Evolutionary conservation across 164 flowering plant species (phyloP).

Genomic region (Aristolochia contorta): DNA sequence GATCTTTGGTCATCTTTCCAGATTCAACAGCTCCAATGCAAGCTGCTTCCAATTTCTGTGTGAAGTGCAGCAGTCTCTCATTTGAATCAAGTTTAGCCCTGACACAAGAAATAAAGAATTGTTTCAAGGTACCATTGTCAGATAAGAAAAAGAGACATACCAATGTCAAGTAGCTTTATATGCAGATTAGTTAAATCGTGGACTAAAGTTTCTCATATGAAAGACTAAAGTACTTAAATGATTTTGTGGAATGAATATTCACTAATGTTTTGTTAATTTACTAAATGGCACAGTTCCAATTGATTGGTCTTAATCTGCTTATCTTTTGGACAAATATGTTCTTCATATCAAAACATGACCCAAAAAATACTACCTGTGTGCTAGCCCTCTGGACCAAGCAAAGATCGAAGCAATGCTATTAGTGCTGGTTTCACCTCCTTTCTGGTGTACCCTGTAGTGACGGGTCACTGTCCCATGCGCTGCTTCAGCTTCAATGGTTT

Average conservation of each 20-base stretch:
- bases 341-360: too few relatives aligned
- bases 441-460: constrained; percentile 91
- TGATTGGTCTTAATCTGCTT: too few relatives aligned
- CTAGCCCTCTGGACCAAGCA: constrained; percentile 97
- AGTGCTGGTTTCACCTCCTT: constrained; percentile 98
- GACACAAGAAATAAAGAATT: not conserved
- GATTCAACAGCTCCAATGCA: constrained; percentile 77
- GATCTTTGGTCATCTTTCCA: constrained; percentile 97
- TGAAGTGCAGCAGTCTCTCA: constrained; percentile 49
- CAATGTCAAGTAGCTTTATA: not conserved
- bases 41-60: constrained; percentile 81
- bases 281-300: too few relatives aligned
- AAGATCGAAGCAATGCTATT: constrained; percentile 98
- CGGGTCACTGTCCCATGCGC: constrained; percentile 99
- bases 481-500: constrained; percentile 98
- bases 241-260: too few relatives aligned
- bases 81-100: constrained; percentile 87
- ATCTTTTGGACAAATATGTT: too few relatives aligned
- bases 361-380: constrained; percentile 55
- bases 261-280: too few relatives aligned
- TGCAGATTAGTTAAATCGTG: too few relatives aligned
- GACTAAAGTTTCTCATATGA: too few relatives aligned
- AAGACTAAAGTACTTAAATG: too few relatives aligned
- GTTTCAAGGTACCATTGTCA: not conserved
- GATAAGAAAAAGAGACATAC: not conserved